These are phyloP conservation scores for Russula virescens DNA, from an alignment of 768 basidiomycete genomes.

Conservation along the genomic window DNA sequence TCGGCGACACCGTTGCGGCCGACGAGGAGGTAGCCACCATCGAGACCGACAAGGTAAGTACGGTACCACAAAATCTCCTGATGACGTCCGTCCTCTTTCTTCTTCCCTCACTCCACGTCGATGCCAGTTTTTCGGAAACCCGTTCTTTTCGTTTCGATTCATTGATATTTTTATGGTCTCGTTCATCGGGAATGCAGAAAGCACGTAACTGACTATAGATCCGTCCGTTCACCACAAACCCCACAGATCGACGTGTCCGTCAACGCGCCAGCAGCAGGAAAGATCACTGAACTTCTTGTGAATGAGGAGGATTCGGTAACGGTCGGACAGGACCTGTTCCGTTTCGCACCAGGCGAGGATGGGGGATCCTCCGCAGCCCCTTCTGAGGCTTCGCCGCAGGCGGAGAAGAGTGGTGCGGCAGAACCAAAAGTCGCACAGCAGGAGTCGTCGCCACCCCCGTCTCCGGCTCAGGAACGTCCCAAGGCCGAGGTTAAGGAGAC, in stretches of 20 bases:
- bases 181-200: background rate
- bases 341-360: constrained; percentile 69
- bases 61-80: background rate
- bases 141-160: background rate
- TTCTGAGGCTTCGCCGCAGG: constrained; percentile 25
- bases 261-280: constrained; percentile 86
- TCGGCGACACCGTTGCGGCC: constrained; percentile 81
- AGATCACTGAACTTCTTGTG: constrained; percentile 78
- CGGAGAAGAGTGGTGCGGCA: constrained; percentile 36
- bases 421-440: constrained; percentile 39
- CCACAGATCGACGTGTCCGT: constrained; percentile 93
- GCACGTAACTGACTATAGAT: background rate
- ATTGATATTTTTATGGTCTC: background rate
- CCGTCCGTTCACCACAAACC: background rate
- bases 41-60: constrained; percentile 92
- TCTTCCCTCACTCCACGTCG: background rate
- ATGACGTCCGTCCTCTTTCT: background rate
- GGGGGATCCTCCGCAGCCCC: constrained; percentile 22
- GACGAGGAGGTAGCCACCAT: constrained; percentile 98
- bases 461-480: constrained; percentile 26
- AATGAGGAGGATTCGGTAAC: constrained; percentile 91
- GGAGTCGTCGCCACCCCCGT: constrained; percentile 37
- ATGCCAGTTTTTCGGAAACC: background rate
- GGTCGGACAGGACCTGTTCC: constrained; percentile 92
- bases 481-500: constrained; percentile 36